phyloP scores from a whole-genome alignment of 208 protist species.

The Leishmania tropica region DNA sequence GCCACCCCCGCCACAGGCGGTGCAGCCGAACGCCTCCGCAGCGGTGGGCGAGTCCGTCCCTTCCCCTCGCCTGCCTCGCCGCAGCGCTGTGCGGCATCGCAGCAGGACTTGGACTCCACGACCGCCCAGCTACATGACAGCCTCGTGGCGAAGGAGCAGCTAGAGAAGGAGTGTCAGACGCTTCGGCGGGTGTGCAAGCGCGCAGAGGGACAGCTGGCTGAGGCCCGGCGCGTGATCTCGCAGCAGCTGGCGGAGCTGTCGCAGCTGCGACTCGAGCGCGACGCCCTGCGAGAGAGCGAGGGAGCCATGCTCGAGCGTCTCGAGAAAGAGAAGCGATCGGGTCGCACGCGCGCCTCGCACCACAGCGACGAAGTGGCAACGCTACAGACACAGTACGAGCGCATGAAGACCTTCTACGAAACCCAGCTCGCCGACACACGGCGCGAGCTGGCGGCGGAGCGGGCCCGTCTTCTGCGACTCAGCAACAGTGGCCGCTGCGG shows the following conservation, averaged over 20 bases:
- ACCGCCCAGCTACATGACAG: slow-evolving; percentile 61
- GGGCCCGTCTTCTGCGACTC: slow-evolving; percentile 24
- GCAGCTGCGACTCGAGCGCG: slow-evolving; percentile 40
- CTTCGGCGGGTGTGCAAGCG: slow-evolving; percentile 43
- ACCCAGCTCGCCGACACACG: slow-evolving; percentile 75
- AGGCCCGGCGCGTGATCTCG: slow-evolving; percentile 68
- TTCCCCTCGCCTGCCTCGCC: background rate
- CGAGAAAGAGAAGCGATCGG: slow-evolving; percentile 48
- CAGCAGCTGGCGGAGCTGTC: slow-evolving; percentile 76
- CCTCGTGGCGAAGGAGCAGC: slow-evolving; percentile 60
- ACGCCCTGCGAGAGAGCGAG: slow-evolving; percentile 46
- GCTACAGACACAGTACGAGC: slow-evolving; percentile 67
- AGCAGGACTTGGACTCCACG: slow-evolving; percentile 21
- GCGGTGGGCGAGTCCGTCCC: background rate
- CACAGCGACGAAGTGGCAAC: slow-evolving; percentile 58
- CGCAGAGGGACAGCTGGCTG: slow-evolving; percentile 51
- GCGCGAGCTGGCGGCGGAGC: slow-evolving; percentile 60
- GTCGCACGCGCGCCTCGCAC: slow-evolving; percentile 38
- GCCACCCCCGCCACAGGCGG: slow-evolving; percentile 11
- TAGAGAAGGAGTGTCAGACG: slow-evolving; percentile 61
- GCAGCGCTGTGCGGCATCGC: slow-evolving; percentile 11
- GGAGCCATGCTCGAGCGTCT: slow-evolving; percentile 46
- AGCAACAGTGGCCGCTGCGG: slow-evolving; percentile 9
- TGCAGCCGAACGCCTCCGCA: background rate
- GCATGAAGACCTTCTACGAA: slow-evolving; percentile 73